Evolutionary conservation across 73 alveolate genomes (phyloP).

Genomic region (Uronychia binucleata): DNA sequence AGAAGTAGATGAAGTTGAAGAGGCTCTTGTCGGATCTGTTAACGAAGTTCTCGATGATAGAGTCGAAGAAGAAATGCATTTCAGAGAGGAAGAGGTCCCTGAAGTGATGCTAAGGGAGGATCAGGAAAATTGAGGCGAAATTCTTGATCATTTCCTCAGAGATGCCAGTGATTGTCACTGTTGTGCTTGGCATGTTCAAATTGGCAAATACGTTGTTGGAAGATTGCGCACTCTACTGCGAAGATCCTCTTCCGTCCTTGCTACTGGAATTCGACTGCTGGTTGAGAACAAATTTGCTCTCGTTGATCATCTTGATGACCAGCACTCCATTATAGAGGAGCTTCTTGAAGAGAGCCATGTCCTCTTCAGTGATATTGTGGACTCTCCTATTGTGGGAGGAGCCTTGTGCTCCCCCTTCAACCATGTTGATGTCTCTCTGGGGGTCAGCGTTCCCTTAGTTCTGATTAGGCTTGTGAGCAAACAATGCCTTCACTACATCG

Average conservation of each 20-base stretch:
- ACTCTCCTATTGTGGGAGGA: too few relatives aligned
- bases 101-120: constrained; percentile 10
- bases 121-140: constrained; percentile 24
- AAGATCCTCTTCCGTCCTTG: constrained; percentile 1
- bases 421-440: too few relatives aligned
- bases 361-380: neutral
- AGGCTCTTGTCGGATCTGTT: constrained; percentile 34
- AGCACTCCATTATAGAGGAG: constrained; percentile 26
- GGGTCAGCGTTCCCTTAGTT: too few relatives aligned
- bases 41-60: constrained; percentile 16
- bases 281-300: neutral
- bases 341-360: constrained; percentile 24
- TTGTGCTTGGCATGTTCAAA: neutral
- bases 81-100: constrained; percentile 35
- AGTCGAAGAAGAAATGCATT: constrained; percentile 33
- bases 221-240: neutral
- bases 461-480: too few relatives aligned
- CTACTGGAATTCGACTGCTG: neutral
- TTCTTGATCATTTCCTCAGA: constrained; percentile 14
- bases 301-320: constrained; percentile 1
- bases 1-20: constrained; percentile 6
- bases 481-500: neutral
- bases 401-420: too few relatives aligned
- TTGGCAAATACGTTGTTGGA: neutral
- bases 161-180: neutral